Percentiles rank a stretch among this genome's conserved stretches.
Evolutionary conservation across 2,329 filamentous ascomycete genomes (phyloP).

Genomic region (Ascochyta clinopodiicola): DNA sequence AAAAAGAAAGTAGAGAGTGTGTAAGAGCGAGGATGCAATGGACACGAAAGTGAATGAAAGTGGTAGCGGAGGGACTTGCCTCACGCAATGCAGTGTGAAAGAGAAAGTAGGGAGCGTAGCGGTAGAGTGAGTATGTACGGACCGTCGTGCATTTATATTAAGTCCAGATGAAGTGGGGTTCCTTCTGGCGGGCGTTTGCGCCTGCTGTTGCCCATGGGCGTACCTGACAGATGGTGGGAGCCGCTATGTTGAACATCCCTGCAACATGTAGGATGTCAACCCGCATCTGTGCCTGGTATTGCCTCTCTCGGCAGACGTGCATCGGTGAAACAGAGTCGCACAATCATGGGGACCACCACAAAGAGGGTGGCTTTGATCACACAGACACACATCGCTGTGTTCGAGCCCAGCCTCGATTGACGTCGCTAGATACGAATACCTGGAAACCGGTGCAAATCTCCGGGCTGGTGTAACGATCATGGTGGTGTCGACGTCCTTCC

Average conservation of each 20-base stretch:
- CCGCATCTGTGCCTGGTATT: conserved; percentile 21
- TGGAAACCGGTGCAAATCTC: conserved; percentile 2
- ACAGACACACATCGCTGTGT: conserved; percentile 1
- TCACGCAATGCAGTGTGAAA: conserved; percentile 7
- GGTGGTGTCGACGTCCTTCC: neutral
- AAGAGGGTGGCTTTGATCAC: conserved; percentile 10
- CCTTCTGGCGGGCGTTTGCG: conserved; percentile 6
- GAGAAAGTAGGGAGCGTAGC: conserved; percentile 2
- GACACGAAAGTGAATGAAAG: conserved; percentile 7
- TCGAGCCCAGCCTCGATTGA: neutral
- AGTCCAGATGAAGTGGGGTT: neutral
- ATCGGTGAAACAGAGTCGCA: conserved; percentile 30
- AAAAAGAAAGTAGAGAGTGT: neutral
- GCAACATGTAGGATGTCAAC: conserved; percentile 5
- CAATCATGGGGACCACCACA: conserved; percentile 7
- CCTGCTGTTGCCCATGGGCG: conserved; percentile 2
- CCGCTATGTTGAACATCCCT: neutral
- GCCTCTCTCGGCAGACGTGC: conserved; percentile 23
- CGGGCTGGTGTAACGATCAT: neutral
- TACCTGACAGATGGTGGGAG: conserved; percentile 9
- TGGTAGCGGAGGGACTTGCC: conserved; percentile 13
- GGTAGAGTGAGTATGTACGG: conserved; percentile 4
- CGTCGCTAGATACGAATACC: neutral
- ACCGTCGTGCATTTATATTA: conserved; percentile 11
- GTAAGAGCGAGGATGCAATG: neutral